Evolutionary conservation across 1,139 yeast genomes (phyloP).

Genomic region (Zygosaccharomyces sapae): DNA sequence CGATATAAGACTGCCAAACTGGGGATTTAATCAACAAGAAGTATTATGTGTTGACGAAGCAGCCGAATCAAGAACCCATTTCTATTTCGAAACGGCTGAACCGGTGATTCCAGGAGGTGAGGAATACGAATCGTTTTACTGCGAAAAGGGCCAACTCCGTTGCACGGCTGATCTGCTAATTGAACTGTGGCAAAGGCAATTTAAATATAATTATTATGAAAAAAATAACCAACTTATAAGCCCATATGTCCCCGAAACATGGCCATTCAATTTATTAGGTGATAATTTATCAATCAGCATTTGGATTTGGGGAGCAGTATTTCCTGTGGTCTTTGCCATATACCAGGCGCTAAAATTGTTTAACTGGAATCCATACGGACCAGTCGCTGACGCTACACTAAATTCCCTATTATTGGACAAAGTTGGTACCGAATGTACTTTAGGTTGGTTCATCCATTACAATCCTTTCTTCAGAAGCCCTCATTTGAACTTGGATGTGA

Average conservation of each 20-base stretch:
- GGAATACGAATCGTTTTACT: constrained; percentile 9
- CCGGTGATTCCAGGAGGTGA: constrained; percentile 6
- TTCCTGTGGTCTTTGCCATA: constrained; percentile 5
- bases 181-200: constrained; percentile 19
- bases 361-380: constrained; percentile 25
- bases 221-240: constrained; percentile 12
- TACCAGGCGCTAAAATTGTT: constrained; percentile 8
- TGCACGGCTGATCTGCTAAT: constrained; percentile 9
- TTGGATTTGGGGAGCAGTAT: constrained; percentile 23
- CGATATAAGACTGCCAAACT: constrained; percentile 55
- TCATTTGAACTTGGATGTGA: constrained; percentile 44
- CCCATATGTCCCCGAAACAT: constrained; percentile 17
- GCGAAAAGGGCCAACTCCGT: neutral
- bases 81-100: constrained; percentile 53
- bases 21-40: constrained; percentile 72
- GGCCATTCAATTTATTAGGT: constrained; percentile 20
- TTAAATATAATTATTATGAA: constrained; percentile 24
- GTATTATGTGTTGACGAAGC: constrained; percentile 70
- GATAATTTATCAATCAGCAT: constrained; percentile 12
- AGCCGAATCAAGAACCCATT: constrained; percentile 52
- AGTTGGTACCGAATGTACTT: constrained; percentile 42
- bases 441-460: constrained; percentile 59
- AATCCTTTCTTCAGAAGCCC: constrained; percentile 53
- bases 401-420: constrained; percentile 18
- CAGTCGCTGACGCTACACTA: neutral